phyloP scores from a whole-genome alignment of 2,329 filamentous ascomycete genomes.

The Diatrype stigma region DNA sequence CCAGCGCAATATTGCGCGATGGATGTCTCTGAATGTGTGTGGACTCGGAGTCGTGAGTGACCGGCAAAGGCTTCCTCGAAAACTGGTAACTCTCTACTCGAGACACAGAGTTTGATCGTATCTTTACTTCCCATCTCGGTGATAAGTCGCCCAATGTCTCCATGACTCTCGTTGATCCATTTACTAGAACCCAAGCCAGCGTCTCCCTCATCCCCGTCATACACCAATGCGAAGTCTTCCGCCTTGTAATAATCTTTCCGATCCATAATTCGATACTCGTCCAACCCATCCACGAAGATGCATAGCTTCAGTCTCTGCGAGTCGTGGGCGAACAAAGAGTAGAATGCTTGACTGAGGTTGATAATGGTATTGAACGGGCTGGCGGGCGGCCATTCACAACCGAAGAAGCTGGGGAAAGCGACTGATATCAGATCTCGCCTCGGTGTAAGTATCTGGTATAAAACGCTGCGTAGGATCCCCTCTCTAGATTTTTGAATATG shows the following conservation, averaged over 20 bases:
- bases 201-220: conserved; percentile 23
- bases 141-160: conserved; percentile 23
- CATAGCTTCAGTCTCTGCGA: conserved; percentile 22
- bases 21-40: conserved; percentile 24
- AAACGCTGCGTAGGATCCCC: conserved; percentile 33
- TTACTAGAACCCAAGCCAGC: conserved; percentile 27
- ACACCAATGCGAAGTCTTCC: conserved; percentile 22
- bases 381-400: conserved; percentile 25
- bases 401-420: conserved; percentile 27
- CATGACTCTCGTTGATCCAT: conserved; percentile 26
- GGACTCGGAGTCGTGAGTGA: conserved; percentile 21
- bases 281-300: conserved; percentile 26
- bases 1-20: conserved; percentile 26
- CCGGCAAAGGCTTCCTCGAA: conserved; percentile 23
- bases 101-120: conserved; percentile 23
- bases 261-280: conserved; percentile 29
- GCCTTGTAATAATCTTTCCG: conserved; percentile 28
- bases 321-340: conserved; percentile 26
- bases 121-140: conserved; percentile 25
- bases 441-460: conserved; percentile 31
- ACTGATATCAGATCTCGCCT: conserved; percentile 27
- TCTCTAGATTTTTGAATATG: conserved; percentile 35
- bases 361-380: conserved; percentile 24
- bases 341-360: conserved; percentile 26
- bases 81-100: conserved; percentile 24